phyloP scores from a whole-genome alignment of 2,329 filamentous ascomycete species.

The Colletotrichum phormii region DNA sequence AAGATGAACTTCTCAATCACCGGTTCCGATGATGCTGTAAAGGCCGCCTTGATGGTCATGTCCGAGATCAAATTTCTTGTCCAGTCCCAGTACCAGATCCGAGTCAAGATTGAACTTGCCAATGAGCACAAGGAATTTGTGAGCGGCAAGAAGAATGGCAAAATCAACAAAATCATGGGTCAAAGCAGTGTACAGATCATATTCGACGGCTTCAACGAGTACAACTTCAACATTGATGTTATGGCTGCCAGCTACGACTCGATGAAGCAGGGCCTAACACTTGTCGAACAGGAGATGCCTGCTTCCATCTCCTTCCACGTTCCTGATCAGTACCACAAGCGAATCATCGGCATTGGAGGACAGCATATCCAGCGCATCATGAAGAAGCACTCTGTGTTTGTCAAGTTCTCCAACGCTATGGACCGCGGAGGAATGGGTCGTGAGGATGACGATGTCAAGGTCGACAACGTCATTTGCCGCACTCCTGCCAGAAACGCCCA shows the following conservation, averaged over 20 bases:
- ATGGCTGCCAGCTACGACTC: slow-evolving; percentile 92
- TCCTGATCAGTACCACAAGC: slow-evolving; percentile 98
- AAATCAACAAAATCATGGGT: slow-evolving; percentile 99
- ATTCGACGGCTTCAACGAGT: slow-evolving; percentile 99
- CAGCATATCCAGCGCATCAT: slow-evolving; percentile 99
- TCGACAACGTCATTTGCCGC: slow-evolving; percentile 98
- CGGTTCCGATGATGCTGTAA: slow-evolving; percentile 95
- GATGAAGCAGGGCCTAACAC: slow-evolving; percentile 89
- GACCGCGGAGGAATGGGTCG: slow-evolving; percentile 92
- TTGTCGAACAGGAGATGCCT: slow-evolving; percentile 99
- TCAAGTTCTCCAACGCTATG: slow-evolving; percentile 99
- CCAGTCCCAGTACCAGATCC: slow-evolving; percentile 89
- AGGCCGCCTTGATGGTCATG: slow-evolving; percentile 93
- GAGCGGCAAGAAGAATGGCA: slow-evolving; percentile 99
- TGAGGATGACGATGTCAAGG: slow-evolving; percentile 97
- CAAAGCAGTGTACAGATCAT: slow-evolving; percentile 99
- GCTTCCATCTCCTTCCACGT: slow-evolving; percentile 99
- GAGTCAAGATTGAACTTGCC: slow-evolving; percentile 97
- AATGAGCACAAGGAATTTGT: slow-evolving; percentile 99
- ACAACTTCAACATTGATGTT: slow-evolving; percentile 99
- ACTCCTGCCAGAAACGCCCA: slow-evolving; percentile 97
- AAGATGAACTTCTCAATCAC: slow-evolving; percentile 94
- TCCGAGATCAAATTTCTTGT: slow-evolving; percentile 91
- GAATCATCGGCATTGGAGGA: slow-evolving; percentile 97
- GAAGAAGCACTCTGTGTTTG: slow-evolving; percentile 99